Conservation (phyloP, 495 filamentous ascomycete species). For the Lasiosphaeria miniovina region DNA sequence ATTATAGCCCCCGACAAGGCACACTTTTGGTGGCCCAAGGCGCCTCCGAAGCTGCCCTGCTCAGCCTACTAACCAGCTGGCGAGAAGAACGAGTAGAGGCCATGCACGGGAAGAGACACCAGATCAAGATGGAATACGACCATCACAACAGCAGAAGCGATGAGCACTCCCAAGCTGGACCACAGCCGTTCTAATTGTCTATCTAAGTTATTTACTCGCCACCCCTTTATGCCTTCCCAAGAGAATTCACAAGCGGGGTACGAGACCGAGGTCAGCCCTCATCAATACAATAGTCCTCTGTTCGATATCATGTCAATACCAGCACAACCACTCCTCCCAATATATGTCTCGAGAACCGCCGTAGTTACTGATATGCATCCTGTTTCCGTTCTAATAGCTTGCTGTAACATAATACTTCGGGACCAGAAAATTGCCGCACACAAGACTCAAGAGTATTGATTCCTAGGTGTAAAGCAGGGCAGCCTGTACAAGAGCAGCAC, state of each 20-base stretch:
- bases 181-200: background rate
- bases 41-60: too few species aligned
- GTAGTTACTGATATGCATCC: slow-evolving; percentile 15
- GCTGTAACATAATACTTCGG: slow-evolving; percentile 5
- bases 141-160: too few species aligned
- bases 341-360: slow-evolving; percentile 11
- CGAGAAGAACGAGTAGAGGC: too few species aligned
- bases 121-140: too few species aligned
- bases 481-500: slow-evolving; percentile 9
- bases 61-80: too few species aligned
- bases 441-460: background rate
- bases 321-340: slow-evolving; percentile 10
- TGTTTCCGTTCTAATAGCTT: slow-evolving; percentile 7
- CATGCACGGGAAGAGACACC: too few species aligned
- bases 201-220: background rate
- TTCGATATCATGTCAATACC: slow-evolving; percentile 12
- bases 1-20: too few species aligned
- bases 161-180: too few species aligned
- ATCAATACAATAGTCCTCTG: slow-evolving; percentile 10
- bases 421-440: slow-evolving; percentile 5
- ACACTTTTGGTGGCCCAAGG: too few species aligned
- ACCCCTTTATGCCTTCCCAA: background rate
- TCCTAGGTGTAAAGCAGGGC: background rate
- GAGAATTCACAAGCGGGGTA: background rate
- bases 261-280: slow-evolving; percentile 3